phyloP scores from a whole-genome alignment of 2,329 filamentous ascomycete genomes.

The Lachnellula hyalina region DNA sequence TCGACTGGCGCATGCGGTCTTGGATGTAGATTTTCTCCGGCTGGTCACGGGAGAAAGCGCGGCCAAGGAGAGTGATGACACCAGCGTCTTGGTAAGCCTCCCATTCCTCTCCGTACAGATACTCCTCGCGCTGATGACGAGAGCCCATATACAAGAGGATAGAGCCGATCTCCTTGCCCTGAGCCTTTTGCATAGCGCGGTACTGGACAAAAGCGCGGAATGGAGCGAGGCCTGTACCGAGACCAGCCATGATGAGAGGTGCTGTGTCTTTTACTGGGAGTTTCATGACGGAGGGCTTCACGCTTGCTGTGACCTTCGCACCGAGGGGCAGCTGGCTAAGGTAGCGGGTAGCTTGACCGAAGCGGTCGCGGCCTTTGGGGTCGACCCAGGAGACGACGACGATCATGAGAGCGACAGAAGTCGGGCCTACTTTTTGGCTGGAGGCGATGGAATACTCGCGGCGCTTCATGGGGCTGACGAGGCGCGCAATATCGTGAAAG shows the following conservation, averaged over 20 bases:
- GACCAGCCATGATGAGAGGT: constrained; percentile 96
- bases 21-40: constrained; percentile 99
- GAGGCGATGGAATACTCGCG: constrained; percentile 99
- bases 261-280: constrained; percentile 82
- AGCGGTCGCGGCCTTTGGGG: constrained; percentile 77
- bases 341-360: constrained; percentile 90
- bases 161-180: constrained; percentile 88
- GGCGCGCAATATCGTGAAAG: constrained; percentile 83
- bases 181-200: constrained; percentile 95
- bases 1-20: constrained; percentile 88
- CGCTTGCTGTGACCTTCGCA: constrained; percentile 77
- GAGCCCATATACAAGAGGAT: constrained; percentile 96
- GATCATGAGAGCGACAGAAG: constrained; percentile 87
- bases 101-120: constrained; percentile 98
- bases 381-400: constrained; percentile 97
- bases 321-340: constrained; percentile 72
- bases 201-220: constrained; percentile 99
- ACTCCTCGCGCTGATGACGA: constrained; percentile 96
- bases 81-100: constrained; percentile 95
- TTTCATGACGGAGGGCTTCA: constrained; percentile 99
- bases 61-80: constrained; percentile 87
- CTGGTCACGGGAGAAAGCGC: constrained; percentile 95
- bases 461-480: constrained; percentile 89
- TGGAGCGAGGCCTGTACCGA: constrained; percentile 96
- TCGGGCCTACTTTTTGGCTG: constrained; percentile 89